Conservation (phyloP, 2,329 filamentous ascomycete species). For the Colletotrichum sojae region DNA sequence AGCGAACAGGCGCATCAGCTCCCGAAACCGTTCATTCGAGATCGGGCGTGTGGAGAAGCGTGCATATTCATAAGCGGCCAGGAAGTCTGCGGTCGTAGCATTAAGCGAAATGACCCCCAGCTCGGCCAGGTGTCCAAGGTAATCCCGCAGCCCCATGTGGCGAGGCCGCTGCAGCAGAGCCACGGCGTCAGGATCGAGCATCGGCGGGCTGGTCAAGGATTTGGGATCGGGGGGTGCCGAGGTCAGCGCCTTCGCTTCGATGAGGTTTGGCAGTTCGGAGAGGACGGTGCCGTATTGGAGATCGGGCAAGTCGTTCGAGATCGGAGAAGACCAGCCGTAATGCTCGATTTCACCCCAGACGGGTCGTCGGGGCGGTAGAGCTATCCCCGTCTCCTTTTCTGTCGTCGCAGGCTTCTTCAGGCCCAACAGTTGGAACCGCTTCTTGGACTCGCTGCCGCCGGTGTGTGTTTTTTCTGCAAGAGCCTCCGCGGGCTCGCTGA, state of each 20-base stretch:
- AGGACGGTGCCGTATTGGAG: conserved; percentile 89
- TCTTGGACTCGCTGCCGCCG: conserved; percentile 38
- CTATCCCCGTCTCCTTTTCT: conserved; percentile 57
- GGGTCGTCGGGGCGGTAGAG: conserved; percentile 65
- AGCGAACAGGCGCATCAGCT: conserved; percentile 88
- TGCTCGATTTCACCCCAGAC: conserved; percentile 90
- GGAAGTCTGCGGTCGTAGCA: conserved; percentile 71
- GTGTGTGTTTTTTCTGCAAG: conserved; percentile 42
- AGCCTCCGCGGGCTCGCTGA: conserved; percentile 34
- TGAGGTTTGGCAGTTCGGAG: conserved; percentile 86
- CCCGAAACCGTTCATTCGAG: conserved; percentile 78
- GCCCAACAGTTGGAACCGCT: conserved; percentile 44
- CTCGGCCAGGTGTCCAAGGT: conserved; percentile 78
- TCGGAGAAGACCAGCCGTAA: conserved; percentile 88
- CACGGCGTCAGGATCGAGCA: conserved; percentile 77
- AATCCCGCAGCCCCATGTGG: conserved; percentile 83
- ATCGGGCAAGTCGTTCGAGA: conserved; percentile 79
- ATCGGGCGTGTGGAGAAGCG: conserved; percentile 83
- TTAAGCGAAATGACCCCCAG: conserved; percentile 72
- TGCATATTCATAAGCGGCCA: conserved; percentile 84
- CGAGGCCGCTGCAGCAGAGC: conserved; percentile 78
- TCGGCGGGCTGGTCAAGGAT: conserved; percentile 54
- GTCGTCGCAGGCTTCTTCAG: conserved; percentile 54
- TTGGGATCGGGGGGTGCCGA: conserved; percentile 74
- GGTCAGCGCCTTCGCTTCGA: conserved; percentile 94